phyloP scores from a whole-genome alignment of 1,284 basidiomycete species.

The Garcileccinum viscosum region DNA sequence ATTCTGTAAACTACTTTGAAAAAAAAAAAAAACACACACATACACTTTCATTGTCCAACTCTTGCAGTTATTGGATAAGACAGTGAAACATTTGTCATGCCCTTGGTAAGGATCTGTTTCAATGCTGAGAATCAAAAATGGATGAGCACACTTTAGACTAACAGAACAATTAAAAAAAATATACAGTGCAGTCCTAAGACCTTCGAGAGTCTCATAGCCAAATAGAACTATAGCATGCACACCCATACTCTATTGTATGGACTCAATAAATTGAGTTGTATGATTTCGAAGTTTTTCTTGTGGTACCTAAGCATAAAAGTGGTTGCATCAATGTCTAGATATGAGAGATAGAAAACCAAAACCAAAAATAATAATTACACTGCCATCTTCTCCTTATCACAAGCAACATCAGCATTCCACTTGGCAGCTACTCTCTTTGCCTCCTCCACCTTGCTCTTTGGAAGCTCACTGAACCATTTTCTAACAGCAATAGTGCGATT shows the following conservation, averaged over 20 bases:
- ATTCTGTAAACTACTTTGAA: not conserved
- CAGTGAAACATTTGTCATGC: not conserved
- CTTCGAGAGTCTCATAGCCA: not conserved
- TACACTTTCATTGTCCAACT: not conserved
- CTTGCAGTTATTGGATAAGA: conserved; percentile 2
- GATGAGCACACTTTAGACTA: not conserved
- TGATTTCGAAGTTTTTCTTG: conserved; percentile 2
- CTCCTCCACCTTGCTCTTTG: not conserved
- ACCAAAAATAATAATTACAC: not conserved
- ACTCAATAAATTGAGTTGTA: not conserved
- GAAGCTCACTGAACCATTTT: conserved; percentile 1
- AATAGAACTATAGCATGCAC: not conserved
- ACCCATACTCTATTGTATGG: not conserved
- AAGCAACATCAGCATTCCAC: not conserved
- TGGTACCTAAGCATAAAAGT: not conserved
- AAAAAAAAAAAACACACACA: not conserved
- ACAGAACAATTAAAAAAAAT: not conserved
- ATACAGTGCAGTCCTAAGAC: not conserved
- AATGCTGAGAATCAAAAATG: not conserved
- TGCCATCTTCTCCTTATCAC: not conserved
- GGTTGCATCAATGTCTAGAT: not conserved
- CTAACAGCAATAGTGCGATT: not conserved
- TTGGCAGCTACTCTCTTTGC: not conserved
- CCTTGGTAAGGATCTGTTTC: not conserved
- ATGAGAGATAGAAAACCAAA: not conserved